A percentile compares a stretch with the other conserved stretches of the same genome.
phyloP scores from a whole-genome alignment of 1,284 basidiomycete species.

The Cerrena zonata region DNA sequence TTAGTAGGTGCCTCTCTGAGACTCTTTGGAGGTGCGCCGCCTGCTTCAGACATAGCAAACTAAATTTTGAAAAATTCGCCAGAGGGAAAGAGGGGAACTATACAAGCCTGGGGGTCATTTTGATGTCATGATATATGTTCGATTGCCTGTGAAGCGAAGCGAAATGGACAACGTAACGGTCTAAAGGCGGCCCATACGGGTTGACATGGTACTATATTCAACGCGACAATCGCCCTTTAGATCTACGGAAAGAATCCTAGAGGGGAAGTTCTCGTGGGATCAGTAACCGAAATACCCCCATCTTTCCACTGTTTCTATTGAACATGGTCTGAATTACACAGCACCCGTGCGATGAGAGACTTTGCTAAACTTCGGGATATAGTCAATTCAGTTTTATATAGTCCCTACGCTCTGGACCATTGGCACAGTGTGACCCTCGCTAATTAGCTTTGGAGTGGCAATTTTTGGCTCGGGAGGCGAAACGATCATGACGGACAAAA shows the following conservation, averaged over 20 bases:
- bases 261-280: background rate
- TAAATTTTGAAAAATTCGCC: too few relatives aligned
- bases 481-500: too few relatives aligned
- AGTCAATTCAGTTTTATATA: background rate
- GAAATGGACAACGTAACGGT: background rate
- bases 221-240: background rate
- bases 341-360: background rate
- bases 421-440: too few relatives aligned
- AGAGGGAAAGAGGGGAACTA: background rate
- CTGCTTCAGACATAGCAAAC: background rate
- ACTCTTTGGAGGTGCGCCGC: background rate
- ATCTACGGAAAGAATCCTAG: background rate
- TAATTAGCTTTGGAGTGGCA: too few relatives aligned
- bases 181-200: background rate
- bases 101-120: background rate
- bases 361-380: too few relatives aligned
- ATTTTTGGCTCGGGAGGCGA: too few relatives aligned
- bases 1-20: background rate
- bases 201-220: background rate
- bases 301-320: background rate
- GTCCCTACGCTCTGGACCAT: background rate
- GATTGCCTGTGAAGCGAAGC: background rate
- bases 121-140: background rate
- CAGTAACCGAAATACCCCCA: background rate
- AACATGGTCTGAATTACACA: background rate